These are phyloP conservation scores for Globisporangium sylvaticum DNA, from an alignment of 352 stramenopile species.

Conservation along the genomic window DNA sequence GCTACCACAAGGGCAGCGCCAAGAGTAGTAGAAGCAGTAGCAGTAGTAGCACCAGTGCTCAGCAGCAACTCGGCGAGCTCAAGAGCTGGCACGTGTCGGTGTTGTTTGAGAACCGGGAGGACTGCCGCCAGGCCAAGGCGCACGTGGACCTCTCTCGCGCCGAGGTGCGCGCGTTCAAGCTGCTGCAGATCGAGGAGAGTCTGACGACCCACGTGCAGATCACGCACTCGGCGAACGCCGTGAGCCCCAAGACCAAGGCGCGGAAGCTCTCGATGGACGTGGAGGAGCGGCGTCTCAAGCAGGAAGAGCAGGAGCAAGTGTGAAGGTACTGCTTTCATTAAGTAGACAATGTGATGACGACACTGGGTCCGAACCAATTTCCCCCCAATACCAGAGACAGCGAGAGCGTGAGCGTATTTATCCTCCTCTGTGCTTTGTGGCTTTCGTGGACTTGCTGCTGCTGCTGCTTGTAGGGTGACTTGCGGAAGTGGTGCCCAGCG, in stretches of 20 bases:
- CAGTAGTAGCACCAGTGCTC: background rate
- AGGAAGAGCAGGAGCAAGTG: conserved; percentile 3
- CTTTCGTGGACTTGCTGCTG: background rate
- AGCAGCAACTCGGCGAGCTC: conserved; percentile 19
- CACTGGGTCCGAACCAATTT: background rate
- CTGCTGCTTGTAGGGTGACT: conserved; percentile 5
- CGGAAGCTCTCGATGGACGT: conserved; percentile 25
- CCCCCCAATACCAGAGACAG: background rate
- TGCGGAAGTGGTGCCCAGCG: conserved; percentile 24
- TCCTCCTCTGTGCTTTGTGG: background rate
- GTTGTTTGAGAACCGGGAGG: conserved; percentile 56
- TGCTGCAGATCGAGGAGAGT: conserved; percentile 72
- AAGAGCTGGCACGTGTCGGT: conserved; percentile 62
- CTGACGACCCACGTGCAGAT: conserved; percentile 60
- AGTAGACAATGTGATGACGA: background rate
- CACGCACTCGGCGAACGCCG: conserved; percentile 32
- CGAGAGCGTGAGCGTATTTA: background rate
- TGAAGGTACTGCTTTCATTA: background rate
- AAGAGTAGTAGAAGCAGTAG: conserved; percentile 12
- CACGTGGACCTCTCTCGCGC: conserved; percentile 70
- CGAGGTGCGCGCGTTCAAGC: conserved; percentile 75
- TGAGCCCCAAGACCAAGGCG: conserved; percentile 20
- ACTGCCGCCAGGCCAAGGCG: conserved; percentile 60
- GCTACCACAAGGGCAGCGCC: conserved; percentile 36
- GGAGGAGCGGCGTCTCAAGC: conserved; percentile 14